Evolutionary conservation across 2,329 filamentous ascomycete genomes (phyloP), one percentile per base, ranked within the genome.

Genomic region (Penicillium sp.): DNA sequence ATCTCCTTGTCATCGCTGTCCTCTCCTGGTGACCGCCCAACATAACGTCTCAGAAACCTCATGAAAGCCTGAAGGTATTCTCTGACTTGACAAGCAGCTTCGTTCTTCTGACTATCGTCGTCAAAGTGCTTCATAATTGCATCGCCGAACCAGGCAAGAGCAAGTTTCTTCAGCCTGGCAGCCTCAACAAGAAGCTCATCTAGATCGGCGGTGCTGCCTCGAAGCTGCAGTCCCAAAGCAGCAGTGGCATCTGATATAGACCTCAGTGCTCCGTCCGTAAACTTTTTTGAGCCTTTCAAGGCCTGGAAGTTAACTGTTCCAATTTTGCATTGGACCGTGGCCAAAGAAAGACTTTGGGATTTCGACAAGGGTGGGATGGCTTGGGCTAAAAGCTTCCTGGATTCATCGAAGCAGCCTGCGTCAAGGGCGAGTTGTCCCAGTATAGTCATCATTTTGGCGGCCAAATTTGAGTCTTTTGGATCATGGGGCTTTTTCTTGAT

Each of bases 131-230:
- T 61, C 10, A 48, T 43, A 10, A 64, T 45, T 6, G 44, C 35
- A 9, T 63, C 57, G 2, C 61, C 61, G 39, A 64, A 55, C 50
- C 55, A 59, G 28, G 52, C 53, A 54, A 69, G 65, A 3, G 65
- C 51, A 17, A 59, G 34, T 39, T 68, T 70, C 40, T 69, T 69
- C 22, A 70, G 50, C 41, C 60, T 65, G 3, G 65, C 63, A 15
- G 66, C 55, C 45, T 67, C 65, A 29, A 69, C 52, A 10, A 70
- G 48, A 4, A 70, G 49, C 22, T 69, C 66, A 40, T 70, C 68
- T n/a, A 70, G 42, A 22, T 69, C 67, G 27, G 47, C 52, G 7
- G 57, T 40, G 17, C 56, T 68, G 3, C 67, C 68, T 42, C 61
- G 63, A 7, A 68, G 41, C 16, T 61, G 58, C 18, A 63, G 47